Evolutionary conservation across 768 basidiomycete species (phyloP).

Genomic region (Boletus insuetus): DNA sequence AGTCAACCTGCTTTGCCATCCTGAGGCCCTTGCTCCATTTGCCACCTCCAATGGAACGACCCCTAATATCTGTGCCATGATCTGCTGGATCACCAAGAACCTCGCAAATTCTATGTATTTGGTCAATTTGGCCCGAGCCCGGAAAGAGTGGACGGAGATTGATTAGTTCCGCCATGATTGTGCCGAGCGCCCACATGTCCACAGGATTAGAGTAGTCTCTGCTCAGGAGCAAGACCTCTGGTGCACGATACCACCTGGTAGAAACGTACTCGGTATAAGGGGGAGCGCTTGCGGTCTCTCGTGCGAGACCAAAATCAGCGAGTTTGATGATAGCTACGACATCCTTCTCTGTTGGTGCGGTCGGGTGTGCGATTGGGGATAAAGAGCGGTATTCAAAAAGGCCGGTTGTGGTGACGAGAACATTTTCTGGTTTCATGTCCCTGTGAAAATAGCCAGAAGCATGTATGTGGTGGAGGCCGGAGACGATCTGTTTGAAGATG

Average conservation of each 20-base stretch:
- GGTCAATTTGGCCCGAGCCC: conserved; percentile 89
- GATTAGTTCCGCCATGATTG: conserved; percentile 95
- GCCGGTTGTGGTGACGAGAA: conserved; percentile 96
- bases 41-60: conserved; percentile 78
- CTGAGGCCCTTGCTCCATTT: conserved; percentile 82
- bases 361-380: conserved; percentile 61
- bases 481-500: conserved; percentile 89
- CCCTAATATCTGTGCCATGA: conserved; percentile 73
- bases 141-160: conserved; percentile 96
- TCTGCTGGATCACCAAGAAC: conserved; percentile 90
- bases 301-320: conserved; percentile 95
- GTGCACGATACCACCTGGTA: conserved; percentile 99
- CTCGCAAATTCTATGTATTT: conserved; percentile 86
- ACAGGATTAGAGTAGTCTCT: conserved; percentile 95
- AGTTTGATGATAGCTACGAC: conserved; percentile 97
- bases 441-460: conserved; percentile 94
- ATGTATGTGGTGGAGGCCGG: conserved; percentile 93
- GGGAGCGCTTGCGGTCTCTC: conserved; percentile 82
- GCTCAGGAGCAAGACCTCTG: conserved; percentile 90
- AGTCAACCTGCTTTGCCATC: conserved; percentile 84
- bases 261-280: conserved; percentile 99
- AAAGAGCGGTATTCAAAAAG: conserved; percentile 87
- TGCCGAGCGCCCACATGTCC: conserved; percentile 99
- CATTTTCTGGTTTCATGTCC: conserved; percentile 99
- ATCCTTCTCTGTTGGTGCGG: conserved; percentile 79